phyloP scores from a whole-genome alignment of 345 rosid genomes.

The Murraya paniculata region DNA sequence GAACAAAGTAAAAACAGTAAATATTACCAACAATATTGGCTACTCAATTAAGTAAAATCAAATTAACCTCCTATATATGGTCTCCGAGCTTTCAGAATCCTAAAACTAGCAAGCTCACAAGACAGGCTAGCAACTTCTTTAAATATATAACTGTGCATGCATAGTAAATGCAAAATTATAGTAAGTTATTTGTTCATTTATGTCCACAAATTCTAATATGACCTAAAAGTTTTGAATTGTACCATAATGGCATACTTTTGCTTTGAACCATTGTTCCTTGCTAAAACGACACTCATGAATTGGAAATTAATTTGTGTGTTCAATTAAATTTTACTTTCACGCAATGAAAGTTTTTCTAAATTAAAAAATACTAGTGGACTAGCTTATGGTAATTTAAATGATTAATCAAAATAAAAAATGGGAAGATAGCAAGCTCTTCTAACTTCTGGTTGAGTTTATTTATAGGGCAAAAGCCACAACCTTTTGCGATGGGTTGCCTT shows the following conservation, averaged over 20 bases:
- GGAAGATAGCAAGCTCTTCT: conserved; percentile 4
- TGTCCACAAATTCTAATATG: conserved; percentile 15
- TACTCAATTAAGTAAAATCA: not conserved
- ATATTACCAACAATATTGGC: not conserved
- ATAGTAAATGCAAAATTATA: conserved; percentile 13
- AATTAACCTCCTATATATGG: not conserved
- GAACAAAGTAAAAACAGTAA: not conserved
- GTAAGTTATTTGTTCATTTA: not conserved
- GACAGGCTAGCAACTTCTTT: conserved; percentile 9
- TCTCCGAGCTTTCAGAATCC: conserved; percentile 11
- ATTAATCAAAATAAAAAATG: not conserved
- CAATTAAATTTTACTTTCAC: not conserved
- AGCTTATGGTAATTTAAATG: not conserved
- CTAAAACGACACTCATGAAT: conserved; percentile 10
- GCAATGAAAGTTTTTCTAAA: not conserved
- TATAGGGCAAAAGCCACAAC: conserved; percentile 19
- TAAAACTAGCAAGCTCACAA: conserved; percentile 14
- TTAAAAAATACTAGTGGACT: not conserved
- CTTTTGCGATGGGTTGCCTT: conserved; percentile 21
- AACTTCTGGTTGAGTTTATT: conserved; percentile 1
- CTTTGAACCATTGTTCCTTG: conserved; percentile 20
- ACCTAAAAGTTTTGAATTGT: conserved; percentile 10
- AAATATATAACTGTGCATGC: conserved; percentile 4
- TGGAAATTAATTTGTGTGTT: not conserved
- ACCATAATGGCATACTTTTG: conserved; percentile 8